These are phyloP conservation scores for Apophysomyces variabilis DNA, from an alignment of 371 early-diverging fungal genomes.

Conservation along the genomic window DNA sequence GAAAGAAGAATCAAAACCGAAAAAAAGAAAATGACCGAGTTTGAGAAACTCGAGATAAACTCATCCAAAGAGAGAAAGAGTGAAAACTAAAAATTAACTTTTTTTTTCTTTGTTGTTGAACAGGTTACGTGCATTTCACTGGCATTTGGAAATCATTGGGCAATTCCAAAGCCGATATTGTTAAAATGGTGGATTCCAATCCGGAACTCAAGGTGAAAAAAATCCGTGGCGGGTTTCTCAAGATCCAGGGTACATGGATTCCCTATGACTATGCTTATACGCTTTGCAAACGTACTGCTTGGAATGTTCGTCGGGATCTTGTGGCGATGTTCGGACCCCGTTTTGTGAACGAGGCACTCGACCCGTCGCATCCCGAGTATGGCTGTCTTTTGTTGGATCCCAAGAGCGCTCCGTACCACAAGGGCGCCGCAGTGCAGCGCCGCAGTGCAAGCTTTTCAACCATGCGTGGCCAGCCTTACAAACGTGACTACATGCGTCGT, in stretches of 20 bases:
- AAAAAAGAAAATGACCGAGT: too few relatives aligned
- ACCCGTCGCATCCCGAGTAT: conserved; percentile 56
- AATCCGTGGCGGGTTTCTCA: conserved; percentile 72
- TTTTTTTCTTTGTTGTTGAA: too few relatives aligned
- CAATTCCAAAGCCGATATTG: conserved; percentile 71
- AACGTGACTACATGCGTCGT: conserved; percentile 17
- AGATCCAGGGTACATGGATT: conserved; percentile 80
- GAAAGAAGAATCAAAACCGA: too few relatives aligned
- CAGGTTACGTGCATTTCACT: conserved; percentile 72
- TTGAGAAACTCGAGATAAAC: too few relatives aligned
- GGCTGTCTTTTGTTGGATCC: conserved; percentile 49
- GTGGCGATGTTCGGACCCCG: conserved; percentile 65
- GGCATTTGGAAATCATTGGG: conserved; percentile 78
- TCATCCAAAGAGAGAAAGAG: too few relatives aligned
- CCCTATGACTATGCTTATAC: conserved; percentile 62
- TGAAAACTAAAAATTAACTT: not conserved
- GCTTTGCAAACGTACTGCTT: conserved; percentile 62
- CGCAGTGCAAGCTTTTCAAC: conserved; percentile 21
- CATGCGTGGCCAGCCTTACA: conserved; percentile 17
- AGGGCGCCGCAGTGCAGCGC: conserved; percentile 10
- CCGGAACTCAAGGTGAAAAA: conserved; percentile 66
- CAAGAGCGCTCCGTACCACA: conserved; percentile 21
- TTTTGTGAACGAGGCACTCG: conserved; percentile 56
- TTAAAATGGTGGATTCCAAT: conserved; percentile 69
- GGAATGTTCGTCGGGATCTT: conserved; percentile 62